Evolutionary conservation across 2,329 filamentous ascomycete genomes (phyloP).

Genomic region (Talaromyces sp.): DNA sequence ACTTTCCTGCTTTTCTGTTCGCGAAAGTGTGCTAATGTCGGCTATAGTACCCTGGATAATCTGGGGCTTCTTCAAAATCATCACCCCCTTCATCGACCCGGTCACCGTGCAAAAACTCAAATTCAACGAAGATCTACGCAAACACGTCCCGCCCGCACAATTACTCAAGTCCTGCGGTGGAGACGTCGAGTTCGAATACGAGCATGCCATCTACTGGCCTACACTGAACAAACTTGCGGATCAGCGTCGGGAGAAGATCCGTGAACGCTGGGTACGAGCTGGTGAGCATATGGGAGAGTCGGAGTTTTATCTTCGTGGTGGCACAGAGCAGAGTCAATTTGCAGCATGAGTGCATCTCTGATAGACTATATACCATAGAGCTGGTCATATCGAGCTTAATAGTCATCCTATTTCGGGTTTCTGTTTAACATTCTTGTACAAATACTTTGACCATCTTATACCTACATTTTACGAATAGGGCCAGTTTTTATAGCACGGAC

Average conservation of each 20-base stretch:
- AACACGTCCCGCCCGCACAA: conserved; percentile 78
- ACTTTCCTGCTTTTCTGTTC: too few species aligned
- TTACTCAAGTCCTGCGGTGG: conserved; percentile 78
- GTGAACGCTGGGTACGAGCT: conserved; percentile 71
- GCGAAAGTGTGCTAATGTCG: neutral
- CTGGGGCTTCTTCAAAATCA: conserved; percentile 90
- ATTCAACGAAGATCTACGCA: conserved; percentile 88
- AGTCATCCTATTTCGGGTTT: neutral
- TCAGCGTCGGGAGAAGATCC: conserved; percentile 62
- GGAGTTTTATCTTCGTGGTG: conserved; percentile 84
- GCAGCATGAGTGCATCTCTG: neutral
- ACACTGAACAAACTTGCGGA: conserved; percentile 71
- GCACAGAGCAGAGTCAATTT: conserved; percentile 35
- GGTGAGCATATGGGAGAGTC: conserved; percentile 82
- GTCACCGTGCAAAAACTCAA: conserved; percentile 91
- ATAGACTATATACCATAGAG: conserved; percentile 2
- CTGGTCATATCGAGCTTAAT: neutral
- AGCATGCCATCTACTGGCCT: conserved; percentile 87
- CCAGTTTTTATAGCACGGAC: neutral
- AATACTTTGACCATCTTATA: neutral
- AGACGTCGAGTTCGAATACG: conserved; percentile 84
- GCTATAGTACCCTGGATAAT: conserved; percentile 80
- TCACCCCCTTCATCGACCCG: conserved; percentile 95
- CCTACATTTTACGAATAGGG: neutral
- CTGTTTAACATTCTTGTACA: neutral